These are phyloP conservation scores for Gossypium raimondii DNA, from an alignment of 345 rosid species.

Conservation along the genomic window DNA sequence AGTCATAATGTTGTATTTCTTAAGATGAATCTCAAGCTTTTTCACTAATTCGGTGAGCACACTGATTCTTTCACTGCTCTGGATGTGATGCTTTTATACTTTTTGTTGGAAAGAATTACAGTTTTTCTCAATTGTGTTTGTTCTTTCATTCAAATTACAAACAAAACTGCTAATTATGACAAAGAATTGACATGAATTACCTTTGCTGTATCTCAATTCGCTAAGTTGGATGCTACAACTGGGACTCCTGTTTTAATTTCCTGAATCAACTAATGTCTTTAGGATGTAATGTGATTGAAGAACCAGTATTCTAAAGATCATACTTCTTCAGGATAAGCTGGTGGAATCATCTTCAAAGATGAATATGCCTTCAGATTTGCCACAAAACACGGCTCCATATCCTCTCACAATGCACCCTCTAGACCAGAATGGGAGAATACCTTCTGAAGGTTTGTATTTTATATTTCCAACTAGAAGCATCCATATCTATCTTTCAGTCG, in stretches of 20 bases:
- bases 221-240: conserved; percentile 1
- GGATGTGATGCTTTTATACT: background rate
- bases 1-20: background rate
- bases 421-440: conserved; percentile 38
- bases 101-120: background rate
- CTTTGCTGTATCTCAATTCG: background rate
- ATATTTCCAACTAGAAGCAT: background rate
- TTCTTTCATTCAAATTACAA: background rate
- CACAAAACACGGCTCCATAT: conserved; percentile 47
- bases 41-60: background rate
- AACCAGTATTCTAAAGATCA: conserved; percentile 42
- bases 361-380: conserved; percentile 37
- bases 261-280: conserved; percentile 34
- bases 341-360: conserved; percentile 53
- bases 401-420: conserved; percentile 40
- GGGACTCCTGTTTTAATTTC: conserved; percentile 21
- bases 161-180: background rate
- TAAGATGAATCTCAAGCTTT: background rate
- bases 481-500: background rate
- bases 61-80: background rate
- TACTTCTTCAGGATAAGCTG: conserved; percentile 65
- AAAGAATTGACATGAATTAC: background rate
- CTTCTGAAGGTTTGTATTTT: conserved; percentile 51
- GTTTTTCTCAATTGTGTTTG: background rate
- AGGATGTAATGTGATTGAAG: conserved; percentile 41